These are phyloP conservation scores for Globisporangium heterothallicum DNA, from an alignment of 352 stramenopile species.

Conservation along the genomic window DNA sequence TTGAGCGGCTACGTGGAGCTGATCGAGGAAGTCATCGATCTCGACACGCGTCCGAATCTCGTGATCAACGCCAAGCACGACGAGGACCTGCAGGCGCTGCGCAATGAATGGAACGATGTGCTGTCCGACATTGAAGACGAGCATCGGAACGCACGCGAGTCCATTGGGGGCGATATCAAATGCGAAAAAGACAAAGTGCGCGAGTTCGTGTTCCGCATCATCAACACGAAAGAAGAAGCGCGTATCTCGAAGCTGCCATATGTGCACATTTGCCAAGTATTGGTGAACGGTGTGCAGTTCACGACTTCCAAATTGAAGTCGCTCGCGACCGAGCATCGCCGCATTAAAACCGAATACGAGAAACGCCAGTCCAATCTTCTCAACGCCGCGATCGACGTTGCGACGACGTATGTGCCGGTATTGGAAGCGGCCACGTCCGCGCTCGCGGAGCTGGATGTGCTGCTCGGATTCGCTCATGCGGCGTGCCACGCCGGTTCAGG, in stretches of 20 bases:
- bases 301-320: slow-evolving; percentile 90
- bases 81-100: slow-evolving; percentile 64
- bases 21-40: slow-evolving; percentile 79
- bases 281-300: slow-evolving; percentile 98
- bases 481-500: slow-evolving; percentile 88
- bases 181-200: slow-evolving; percentile 91
- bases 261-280: slow-evolving; percentile 91
- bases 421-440: slow-evolving; percentile 88
- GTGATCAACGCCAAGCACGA: slow-evolving; percentile 85
- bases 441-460: slow-evolving; percentile 93
- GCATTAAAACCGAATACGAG: slow-evolving; percentile 89
- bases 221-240: slow-evolving; percentile 92
- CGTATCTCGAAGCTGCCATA: slow-evolving; percentile 82
- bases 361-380: slow-evolving; percentile 89
- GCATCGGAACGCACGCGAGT: slow-evolving; percentile 49
- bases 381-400: slow-evolving; percentile 90
- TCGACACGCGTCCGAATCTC: slow-evolving; percentile 72
- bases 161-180: slow-evolving; percentile 80
- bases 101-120: slow-evolving; percentile 69
- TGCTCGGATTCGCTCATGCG: slow-evolving; percentile 92
- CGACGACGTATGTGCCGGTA: slow-evolving; percentile 94
- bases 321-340: slow-evolving; percentile 80
- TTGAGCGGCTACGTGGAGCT: slow-evolving; percentile 63
- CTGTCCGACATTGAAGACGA: slow-evolving; percentile 81
- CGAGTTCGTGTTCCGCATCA: slow-evolving; percentile 92